phyloP scores from a whole-genome alignment of 2,329 filamentous ascomycete genomes.

The Beauveria rudraprayagi region DNA sequence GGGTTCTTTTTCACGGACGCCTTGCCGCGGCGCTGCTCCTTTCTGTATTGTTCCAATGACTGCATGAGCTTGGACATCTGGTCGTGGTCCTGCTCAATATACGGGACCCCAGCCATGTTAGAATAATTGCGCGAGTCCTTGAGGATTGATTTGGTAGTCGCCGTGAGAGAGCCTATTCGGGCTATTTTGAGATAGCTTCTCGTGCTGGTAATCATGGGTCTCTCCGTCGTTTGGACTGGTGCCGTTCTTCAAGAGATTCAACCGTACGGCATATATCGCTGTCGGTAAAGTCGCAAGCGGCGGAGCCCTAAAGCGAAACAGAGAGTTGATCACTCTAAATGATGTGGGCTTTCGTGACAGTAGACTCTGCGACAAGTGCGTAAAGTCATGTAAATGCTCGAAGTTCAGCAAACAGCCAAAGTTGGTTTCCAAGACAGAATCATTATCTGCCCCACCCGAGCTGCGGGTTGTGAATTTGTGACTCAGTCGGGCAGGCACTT shows the following conservation, averaged over 20 bases:
- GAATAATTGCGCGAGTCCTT: background rate
- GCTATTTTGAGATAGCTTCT: background rate
- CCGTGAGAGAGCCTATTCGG: background rate
- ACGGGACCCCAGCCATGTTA: slow-evolving; percentile 39
- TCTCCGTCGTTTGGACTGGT: background rate
- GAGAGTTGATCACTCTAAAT: background rate
- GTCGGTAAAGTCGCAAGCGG: background rate
- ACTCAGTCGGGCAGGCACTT: background rate
- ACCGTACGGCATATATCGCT: background rate
- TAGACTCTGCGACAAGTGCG: background rate
- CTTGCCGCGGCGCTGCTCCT: slow-evolving; percentile 46
- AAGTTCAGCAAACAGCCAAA: background rate
- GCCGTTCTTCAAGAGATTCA: background rate
- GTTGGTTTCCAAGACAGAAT: background rate
- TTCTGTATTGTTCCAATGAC: slow-evolving; percentile 50
- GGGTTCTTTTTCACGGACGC: slow-evolving; percentile 76
- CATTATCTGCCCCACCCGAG: slow-evolving; percentile 4
- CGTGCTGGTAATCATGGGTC: background rate
- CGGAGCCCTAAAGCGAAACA: background rate
- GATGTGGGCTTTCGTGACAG: background rate
- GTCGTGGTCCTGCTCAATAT: slow-evolving; percentile 59
- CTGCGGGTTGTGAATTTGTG: background rate
- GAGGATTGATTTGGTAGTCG: background rate
- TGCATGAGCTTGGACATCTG: slow-evolving; percentile 59
- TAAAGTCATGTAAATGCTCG: background rate